Percentiles rank a stretch among this genome's conserved stretches.
Evolutionary conservation across 352 stramenopile genomes (phyloP).

Genomic region (Phytopythium chamaehyphon): DNA sequence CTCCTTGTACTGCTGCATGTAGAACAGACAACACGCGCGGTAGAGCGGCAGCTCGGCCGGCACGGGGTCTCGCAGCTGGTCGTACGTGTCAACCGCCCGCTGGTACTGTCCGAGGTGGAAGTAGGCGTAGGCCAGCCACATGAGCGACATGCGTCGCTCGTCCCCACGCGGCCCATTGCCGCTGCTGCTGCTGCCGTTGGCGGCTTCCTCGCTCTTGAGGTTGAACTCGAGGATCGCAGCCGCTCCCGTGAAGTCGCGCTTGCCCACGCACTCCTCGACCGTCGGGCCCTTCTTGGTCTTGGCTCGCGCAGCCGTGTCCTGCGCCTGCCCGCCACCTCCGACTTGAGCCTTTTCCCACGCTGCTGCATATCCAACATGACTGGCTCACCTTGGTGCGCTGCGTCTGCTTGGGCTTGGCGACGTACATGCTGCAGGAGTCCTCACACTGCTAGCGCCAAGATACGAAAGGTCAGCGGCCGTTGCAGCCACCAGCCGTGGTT

Average conservation of each 20-base stretch:
- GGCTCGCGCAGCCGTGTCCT: slow-evolving; percentile 51
- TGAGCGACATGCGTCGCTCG: slow-evolving; percentile 68
- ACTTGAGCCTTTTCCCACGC: background rate
- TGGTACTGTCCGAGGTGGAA: slow-evolving; percentile 95
- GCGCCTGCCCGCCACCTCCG: slow-evolving; percentile 32
- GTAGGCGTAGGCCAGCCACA: slow-evolving; percentile 95
- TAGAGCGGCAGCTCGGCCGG: slow-evolving; percentile 85
- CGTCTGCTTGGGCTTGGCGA: slow-evolving; percentile 76
- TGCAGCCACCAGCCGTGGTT: too few species aligned
- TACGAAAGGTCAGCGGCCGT: too few species aligned
- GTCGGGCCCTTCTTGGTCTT: slow-evolving; percentile 80
- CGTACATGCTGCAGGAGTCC: slow-evolving; percentile 41
- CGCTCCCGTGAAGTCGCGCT: slow-evolving; percentile 93
- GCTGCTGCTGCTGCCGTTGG: slow-evolving; percentile 5
- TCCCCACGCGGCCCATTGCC: slow-evolving; percentile 23
- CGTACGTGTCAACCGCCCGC: slow-evolving; percentile 88
- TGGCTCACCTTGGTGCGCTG: slow-evolving; percentile 48
- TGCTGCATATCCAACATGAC: background rate
- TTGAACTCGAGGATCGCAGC: slow-evolving; percentile 95
- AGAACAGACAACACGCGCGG: slow-evolving; percentile 91
- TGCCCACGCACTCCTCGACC: slow-evolving; percentile 68
- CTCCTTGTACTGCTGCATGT: slow-evolving; percentile 91
- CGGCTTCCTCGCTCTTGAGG: slow-evolving; percentile 81
- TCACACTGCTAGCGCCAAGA: background rate
- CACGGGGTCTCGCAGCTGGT: slow-evolving; percentile 69